Evolutionary conservation across 2,329 filamentous ascomycete species (phyloP), one percentile per base, ranked within the genome.

Genomic region (Exophiala alcalophila): DNA sequence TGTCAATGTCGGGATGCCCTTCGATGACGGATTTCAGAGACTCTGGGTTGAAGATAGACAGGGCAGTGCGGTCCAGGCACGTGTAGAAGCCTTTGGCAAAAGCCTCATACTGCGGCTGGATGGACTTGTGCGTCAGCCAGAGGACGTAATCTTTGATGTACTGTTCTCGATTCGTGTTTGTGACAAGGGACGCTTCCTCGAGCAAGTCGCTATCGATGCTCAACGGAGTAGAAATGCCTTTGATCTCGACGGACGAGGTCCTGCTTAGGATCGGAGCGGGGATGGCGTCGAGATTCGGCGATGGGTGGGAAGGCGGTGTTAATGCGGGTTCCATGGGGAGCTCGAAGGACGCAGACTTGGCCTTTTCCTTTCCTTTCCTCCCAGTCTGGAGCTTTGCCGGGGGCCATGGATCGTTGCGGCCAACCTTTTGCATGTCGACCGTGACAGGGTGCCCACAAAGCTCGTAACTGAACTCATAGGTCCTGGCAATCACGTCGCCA

Each of bases 121-220:
- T 73, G 0, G 88, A 92, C 25, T 84, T 74, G 58, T 88, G 78
- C 0, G 86, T 87, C 18, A 96, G 74, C 73, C 89, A 94, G 44
- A 75, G 75, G 53, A 94, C 84, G 62, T 97, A 97, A 63, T 94
- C 86, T 41, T 74, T 77, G 3, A 95, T 81, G 56, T 88, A 98
- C 20, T 79, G 75, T 38, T 81, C 73, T 30, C 89, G 81, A 61
- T 94, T 96, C 25, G 74, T 76, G 54, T 84, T 82, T 0, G 87
- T 95, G 18, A 97, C 88, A n/a, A 87, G 68, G 1, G 78, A 75
- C 0, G 84, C 77, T 49, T 85, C 79, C 26, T 38, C 39, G n/a
- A 41, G 39, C 26, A 47, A 14, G 31, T 52, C 50, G 20, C 44
- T 49, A 14, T 52, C 45, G 16, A 50, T 43, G 35, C 44, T 55